These are phyloP conservation scores for Sicyos baderoa DNA, from an alignment of 306 rosid species.

Conservation along the genomic window DNA sequence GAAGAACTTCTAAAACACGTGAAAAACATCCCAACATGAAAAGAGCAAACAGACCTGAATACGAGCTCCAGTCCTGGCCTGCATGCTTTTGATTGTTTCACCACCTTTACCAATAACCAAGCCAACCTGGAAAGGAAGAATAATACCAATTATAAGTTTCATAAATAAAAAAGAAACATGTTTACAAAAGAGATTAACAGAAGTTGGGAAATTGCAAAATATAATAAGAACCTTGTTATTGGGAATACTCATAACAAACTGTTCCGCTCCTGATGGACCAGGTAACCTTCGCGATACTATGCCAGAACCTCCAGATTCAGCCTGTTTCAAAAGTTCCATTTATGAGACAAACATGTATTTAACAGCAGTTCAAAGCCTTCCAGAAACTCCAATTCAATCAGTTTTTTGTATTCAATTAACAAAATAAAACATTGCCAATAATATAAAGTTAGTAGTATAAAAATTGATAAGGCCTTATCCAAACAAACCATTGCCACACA, in stretches of 20 bases:
- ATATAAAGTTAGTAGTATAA: too few species aligned
- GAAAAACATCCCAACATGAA: neutral
- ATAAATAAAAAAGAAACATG: neutral
- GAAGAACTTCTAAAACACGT: neutral
- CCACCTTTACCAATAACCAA: constrained; percentile 97
- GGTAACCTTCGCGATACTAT: constrained; percentile 49
- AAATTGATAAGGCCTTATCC: too few species aligned
- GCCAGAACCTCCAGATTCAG: constrained; percentile 92
- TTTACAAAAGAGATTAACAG: neutral
- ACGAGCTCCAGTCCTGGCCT: constrained; percentile 75
- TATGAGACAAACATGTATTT: neutral
- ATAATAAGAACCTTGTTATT: constrained; percentile 68
- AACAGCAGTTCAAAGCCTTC: neutral
- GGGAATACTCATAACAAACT: constrained; percentile 65
- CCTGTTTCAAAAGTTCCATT: constrained; percentile 37
- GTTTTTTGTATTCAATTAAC: too few species aligned
- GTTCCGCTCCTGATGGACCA: constrained; percentile 72
- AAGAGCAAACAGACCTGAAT: neutral
- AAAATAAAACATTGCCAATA: too few species aligned
- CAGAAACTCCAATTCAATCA: neutral
- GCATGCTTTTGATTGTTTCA: constrained; percentile 90
- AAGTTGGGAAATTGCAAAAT: neutral
- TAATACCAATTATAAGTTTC: neutral
- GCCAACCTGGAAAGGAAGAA: constrained; percentile 57
- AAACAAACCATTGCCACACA: too few species aligned